Evolutionary conservation across 2,329 filamentous ascomycete species (phyloP).

Genomic region (Fusarium irregulare): DNA sequence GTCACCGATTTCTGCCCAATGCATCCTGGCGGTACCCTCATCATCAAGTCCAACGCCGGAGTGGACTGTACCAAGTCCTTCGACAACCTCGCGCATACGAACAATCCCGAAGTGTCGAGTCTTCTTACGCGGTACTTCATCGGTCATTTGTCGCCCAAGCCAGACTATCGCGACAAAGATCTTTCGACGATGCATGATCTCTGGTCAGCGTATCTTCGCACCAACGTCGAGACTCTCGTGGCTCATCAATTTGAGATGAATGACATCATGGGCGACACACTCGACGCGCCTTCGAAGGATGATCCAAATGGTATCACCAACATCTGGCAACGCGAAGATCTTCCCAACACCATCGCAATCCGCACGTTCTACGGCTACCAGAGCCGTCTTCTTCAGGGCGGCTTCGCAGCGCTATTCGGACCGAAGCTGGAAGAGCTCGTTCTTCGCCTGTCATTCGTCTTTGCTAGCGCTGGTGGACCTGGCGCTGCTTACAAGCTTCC

Average conservation of each 20-base stretch:
- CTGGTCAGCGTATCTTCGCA: slow-evolving; percentile 62
- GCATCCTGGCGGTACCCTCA: slow-evolving; percentile 65
- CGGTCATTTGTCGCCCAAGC: slow-evolving; percentile 62
- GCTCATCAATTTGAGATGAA: slow-evolving; percentile 66
- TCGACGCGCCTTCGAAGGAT: slow-evolving; percentile 17
- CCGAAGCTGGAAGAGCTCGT: slow-evolving; percentile 64
- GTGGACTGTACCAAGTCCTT: slow-evolving; percentile 65
- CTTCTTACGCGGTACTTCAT: slow-evolving; percentile 66
- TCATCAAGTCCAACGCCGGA: slow-evolving; percentile 66
- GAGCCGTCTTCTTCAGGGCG: slow-evolving; percentile 61
- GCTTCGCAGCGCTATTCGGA: slow-evolving; percentile 63
- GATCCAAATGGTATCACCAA: slow-evolving; percentile 40
- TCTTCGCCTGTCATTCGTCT: slow-evolving; percentile 62
- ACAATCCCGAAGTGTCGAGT: slow-evolving; percentile 65
- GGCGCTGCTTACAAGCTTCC: slow-evolving; percentile 53
- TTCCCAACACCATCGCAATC: slow-evolving; percentile 62
- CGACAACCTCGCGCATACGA: slow-evolving; percentile 65
- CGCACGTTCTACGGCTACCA: slow-evolving; percentile 65
- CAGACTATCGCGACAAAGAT: slow-evolving; percentile 59
- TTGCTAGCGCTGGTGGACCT: slow-evolving; percentile 59
- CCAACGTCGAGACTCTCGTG: slow-evolving; percentile 62
- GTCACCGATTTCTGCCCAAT: slow-evolving; percentile 65
- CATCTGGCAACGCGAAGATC: slow-evolving; percentile 59
- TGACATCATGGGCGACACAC: slow-evolving; percentile 59
- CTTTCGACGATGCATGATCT: slow-evolving; percentile 60